Percentiles rank a stretch among this genome's conserved stretches.
phyloP scores from a whole-genome alignment of 768 basidiomycete genomes.

The Auriscalpium vulgare region DNA sequence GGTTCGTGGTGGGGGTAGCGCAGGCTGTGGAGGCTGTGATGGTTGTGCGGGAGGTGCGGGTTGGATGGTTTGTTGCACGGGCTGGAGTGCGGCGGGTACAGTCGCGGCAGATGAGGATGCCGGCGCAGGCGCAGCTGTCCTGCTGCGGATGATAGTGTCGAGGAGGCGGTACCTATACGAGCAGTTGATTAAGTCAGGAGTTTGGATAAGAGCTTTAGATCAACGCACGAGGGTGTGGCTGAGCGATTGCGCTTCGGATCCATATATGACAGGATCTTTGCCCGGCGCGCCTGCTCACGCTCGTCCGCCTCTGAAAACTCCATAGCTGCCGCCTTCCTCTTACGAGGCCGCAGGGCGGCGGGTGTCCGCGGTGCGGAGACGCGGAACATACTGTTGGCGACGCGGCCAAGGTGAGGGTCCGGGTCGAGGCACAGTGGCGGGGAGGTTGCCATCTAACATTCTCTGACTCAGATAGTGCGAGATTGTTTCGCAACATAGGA shows the following conservation, averaged over 20 bases:
- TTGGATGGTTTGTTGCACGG: slow-evolving; percentile 3
- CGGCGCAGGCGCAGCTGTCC: not conserved
- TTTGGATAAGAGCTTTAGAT: not conserved
- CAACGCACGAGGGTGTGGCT: slow-evolving; percentile 40
- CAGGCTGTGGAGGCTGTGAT: slow-evolving; percentile 15
- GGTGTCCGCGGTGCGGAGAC: slow-evolving; percentile 70
- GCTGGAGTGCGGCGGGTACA: not conserved
- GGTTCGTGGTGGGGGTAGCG: slow-evolving; percentile 15
- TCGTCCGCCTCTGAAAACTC: slow-evolving; percentile 68
- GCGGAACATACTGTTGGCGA: slow-evolving; percentile 66
- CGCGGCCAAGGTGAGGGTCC: slow-evolving; percentile 65
- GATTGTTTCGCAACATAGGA: not conserved
- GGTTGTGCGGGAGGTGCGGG: slow-evolving; percentile 2
- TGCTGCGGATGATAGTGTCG: slow-evolving; percentile 1
- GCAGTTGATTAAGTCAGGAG: not conserved
- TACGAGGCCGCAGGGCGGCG: slow-evolving; percentile 42
- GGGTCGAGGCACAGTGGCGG: slow-evolving; percentile 76
- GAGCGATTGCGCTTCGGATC: slow-evolving; percentile 46
- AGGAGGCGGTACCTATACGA: slow-evolving; percentile 13
- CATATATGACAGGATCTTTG: slow-evolving; percentile 77
- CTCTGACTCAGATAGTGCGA: not conserved
- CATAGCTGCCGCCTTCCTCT: slow-evolving; percentile 63
- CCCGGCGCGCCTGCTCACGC: slow-evolving; percentile 59
- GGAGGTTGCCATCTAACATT: slow-evolving; percentile 56
- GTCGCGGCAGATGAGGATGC: not conserved